Conservation (phyloP, 148 eudicot species). For the Hydrangea macrophylla region DNA sequence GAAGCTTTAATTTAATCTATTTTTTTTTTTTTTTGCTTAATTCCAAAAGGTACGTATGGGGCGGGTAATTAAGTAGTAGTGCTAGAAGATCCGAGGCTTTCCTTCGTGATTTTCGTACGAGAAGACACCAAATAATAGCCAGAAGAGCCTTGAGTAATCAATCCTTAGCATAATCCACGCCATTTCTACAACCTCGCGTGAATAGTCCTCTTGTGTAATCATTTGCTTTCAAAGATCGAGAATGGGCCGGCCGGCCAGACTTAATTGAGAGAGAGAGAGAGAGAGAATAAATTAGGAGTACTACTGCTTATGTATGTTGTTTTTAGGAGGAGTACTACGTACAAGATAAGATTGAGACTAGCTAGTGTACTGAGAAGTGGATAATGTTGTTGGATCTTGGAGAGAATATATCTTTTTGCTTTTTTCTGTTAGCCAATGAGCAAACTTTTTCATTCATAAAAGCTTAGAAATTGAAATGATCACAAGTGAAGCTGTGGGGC, state of each 20-base stretch:
- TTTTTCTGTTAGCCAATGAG: not conserved
- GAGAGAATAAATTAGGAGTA: not conserved
- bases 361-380: conserved; percentile 2
- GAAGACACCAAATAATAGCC: conserved; percentile 71
- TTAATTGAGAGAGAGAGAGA: too few species aligned
- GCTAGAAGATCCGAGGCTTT: conserved; percentile 63
- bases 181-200: conserved; percentile 45
- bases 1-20: not conserved
- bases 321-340: too few species aligned
- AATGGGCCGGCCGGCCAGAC: too few species aligned
- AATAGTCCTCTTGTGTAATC: conserved; percentile 29
- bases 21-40: not conserved
- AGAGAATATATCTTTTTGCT: conserved; percentile 2
- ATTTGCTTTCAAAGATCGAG: conserved; percentile 28
- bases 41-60: too few species aligned
- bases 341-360: conserved; percentile 15
- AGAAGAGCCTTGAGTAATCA: conserved; percentile 70
- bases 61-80: not conserved
- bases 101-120: conserved; percentile 71
- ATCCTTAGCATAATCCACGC: conserved; percentile 71
- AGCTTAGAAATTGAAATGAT: conserved; percentile 11
- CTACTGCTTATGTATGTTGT: not conserved
- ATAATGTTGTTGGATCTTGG: not conserved
- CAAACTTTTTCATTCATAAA: not conserved
- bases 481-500: not conserved